phyloP scores from a whole-genome alignment of 495 filamentous ascomycete genomes.

The Daldinia decipiens region DNA sequence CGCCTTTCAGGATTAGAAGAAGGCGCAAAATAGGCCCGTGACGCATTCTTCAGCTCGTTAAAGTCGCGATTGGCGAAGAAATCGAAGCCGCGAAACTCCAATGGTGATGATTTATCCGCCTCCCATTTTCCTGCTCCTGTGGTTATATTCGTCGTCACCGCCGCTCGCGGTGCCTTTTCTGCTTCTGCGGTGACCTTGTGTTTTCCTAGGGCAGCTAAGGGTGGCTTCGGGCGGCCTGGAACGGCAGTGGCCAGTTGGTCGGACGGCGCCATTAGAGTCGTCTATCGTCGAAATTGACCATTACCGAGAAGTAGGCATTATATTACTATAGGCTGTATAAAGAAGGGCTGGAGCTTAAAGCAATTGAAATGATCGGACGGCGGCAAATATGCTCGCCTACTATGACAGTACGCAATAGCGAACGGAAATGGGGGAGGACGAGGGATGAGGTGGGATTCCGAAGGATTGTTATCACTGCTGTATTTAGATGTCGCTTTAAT shows the following conservation, averaged over 20 bases:
- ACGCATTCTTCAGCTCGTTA: conserved; percentile 45
- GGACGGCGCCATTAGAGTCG: conserved; percentile 32
- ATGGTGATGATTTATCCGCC: conserved; percentile 21
- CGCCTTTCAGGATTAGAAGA: conserved; percentile 25
- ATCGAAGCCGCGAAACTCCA: conserved; percentile 47
- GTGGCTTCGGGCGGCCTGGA: conserved; percentile 27
- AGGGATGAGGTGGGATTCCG: conserved; percentile 29
- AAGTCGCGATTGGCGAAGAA: conserved; percentile 48
- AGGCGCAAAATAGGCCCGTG: conserved; percentile 43
- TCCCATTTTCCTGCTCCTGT: neutral
- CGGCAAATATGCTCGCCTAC: conserved; percentile 28
- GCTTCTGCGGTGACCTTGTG: neutral
- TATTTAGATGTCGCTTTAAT: conserved; percentile 14
- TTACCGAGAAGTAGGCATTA: conserved; percentile 33
- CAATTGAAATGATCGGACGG: conserved; percentile 38
- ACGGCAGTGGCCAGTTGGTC: conserved; percentile 23
- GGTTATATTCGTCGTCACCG: conserved; percentile 14
- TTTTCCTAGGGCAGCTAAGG: neutral
- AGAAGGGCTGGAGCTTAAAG: conserved; percentile 12
- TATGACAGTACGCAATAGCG: neutral
- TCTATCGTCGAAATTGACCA: conserved; percentile 25
- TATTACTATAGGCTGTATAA: conserved; percentile 24
- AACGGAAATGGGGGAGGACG: conserved; percentile 12
- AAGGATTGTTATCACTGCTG: conserved; percentile 26
- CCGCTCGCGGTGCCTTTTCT: conserved; percentile 1